Percentiles rank a stretch among this genome's conserved stretches.
These are phyloP conservation scores for Chlorella sp. DNA, from an alignment of 139 green algal species.

Conservation along the genomic window DNA sequence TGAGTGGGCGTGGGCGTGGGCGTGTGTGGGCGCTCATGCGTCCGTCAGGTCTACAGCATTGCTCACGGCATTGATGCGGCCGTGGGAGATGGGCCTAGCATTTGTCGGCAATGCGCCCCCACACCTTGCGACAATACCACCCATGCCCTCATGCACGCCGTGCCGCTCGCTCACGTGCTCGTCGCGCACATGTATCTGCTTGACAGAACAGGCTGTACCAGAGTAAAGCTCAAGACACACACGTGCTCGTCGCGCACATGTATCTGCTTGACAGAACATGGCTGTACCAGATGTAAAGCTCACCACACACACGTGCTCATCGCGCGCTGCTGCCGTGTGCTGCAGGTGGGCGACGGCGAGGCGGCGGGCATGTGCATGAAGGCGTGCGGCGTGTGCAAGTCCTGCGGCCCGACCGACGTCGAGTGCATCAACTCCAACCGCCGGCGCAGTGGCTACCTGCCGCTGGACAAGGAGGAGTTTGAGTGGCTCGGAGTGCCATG, in stretches of 20 bases:
- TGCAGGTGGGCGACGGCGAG: conserved; percentile 20
- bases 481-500: conserved; percentile 22
- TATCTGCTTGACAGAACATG: background rate
- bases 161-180: background rate
- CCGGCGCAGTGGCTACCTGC: conserved; percentile 20
- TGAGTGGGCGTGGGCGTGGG: too few species aligned
- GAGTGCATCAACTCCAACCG: conserved; percentile 36
- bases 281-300: background rate
- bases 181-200: background rate
- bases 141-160: too few species aligned
- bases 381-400: conserved; percentile 24
- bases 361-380: conserved; percentile 23
- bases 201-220: background rate
- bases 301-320: conserved; percentile 1
- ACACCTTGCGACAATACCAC: too few species aligned
- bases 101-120: too few species aligned
- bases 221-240: background rate
- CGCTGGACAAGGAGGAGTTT: conserved; percentile 16
- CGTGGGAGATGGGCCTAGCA: too few species aligned
- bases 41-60: too few species aligned
- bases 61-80: too few species aligned
- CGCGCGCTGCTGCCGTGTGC: conserved; percentile 2
- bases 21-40: too few species aligned
- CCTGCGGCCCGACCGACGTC: conserved; percentile 22
- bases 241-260: background rate